phyloP scores from a whole-genome alignment of 768 basidiomycete genomes.

The Podaxis pistillaris region DNA sequence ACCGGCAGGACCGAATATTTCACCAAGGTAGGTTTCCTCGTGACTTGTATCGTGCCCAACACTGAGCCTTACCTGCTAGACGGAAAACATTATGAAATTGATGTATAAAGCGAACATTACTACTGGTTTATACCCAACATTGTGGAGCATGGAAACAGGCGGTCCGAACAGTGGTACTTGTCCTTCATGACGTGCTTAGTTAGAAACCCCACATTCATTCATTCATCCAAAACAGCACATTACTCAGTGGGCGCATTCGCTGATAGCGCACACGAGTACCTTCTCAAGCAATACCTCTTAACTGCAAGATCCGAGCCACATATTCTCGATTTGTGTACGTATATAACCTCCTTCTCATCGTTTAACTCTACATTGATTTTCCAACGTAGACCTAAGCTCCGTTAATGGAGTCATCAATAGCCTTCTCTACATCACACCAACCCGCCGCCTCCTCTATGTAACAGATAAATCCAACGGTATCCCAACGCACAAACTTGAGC shows the following conservation, averaged over 20 bases:
- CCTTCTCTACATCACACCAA: conserved; percentile 56
- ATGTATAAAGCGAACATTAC: conserved; percentile 43
- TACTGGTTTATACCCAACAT: conserved; percentile 54
- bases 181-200: neutral
- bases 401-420: conserved; percentile 54
- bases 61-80: conserved; percentile 35
- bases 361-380: neutral
- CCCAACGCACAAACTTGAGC: conserved; percentile 52
- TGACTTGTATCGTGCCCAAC: neutral
- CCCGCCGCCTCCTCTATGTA: conserved; percentile 59
- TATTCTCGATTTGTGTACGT: conserved; percentile 53
- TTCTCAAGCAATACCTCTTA: conserved; percentile 63
- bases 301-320: conserved; percentile 40
- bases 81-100: conserved; percentile 43
- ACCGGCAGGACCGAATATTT: conserved; percentile 67
- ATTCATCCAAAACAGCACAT: conserved; percentile 26
- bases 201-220: neutral
- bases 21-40: conserved; percentile 37
- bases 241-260: conserved; percentile 55
- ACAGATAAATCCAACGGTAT: conserved; percentile 42
- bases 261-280: conserved; percentile 69
- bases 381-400: conserved; percentile 43
- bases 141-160: conserved; percentile 48
- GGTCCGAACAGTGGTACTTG: conserved; percentile 40
- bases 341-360: neutral